These are phyloP conservation scores for Sclerotinia minor DNA, from an alignment of 2,329 filamentous ascomycete species.

Conservation along the genomic window DNA sequence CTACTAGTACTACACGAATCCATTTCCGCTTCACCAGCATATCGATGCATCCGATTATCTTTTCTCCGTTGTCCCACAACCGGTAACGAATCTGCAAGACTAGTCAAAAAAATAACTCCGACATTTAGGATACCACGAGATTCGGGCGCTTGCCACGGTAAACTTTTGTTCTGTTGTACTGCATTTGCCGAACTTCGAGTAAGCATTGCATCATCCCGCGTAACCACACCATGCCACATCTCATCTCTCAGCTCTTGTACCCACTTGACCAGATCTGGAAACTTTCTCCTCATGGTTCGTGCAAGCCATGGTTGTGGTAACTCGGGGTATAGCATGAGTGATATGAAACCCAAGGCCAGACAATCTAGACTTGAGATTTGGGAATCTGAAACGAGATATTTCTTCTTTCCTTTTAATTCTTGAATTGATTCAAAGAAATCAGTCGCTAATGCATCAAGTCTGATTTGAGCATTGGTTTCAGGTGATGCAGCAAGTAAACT, in stretches of 20 bases:
- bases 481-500: conserved; percentile 62
- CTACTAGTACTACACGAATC: conserved; percentile 20
- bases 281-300: conserved; percentile 55
- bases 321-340: conserved; percentile 65
- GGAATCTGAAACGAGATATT: conserved; percentile 55
- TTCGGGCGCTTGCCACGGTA: conserved; percentile 41
- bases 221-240: conserved; percentile 45
- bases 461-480: conserved; percentile 71
- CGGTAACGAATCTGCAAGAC: conserved; percentile 39
- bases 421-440: conserved; percentile 72
- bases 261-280: conserved; percentile 48
- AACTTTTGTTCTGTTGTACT: conserved; percentile 27
- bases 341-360: conserved; percentile 75
- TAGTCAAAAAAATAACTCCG: conserved; percentile 35
- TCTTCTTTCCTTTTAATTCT: conserved; percentile 57
- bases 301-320: conserved; percentile 63
- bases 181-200: conserved; percentile 25
- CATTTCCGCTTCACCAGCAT: conserved; percentile 34
- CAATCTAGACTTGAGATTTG: conserved; percentile 72
- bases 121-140: conserved; percentile 36
- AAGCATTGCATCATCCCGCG: conserved; percentile 36
- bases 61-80: conserved; percentile 36
- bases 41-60: conserved; percentile 36
- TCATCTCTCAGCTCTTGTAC: conserved; percentile 44
- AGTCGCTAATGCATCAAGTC: conserved; percentile 69